Evolutionary conservation across 352 stramenopile genomes (phyloP).

Genomic region (Phytopythium delawarense): DNA sequence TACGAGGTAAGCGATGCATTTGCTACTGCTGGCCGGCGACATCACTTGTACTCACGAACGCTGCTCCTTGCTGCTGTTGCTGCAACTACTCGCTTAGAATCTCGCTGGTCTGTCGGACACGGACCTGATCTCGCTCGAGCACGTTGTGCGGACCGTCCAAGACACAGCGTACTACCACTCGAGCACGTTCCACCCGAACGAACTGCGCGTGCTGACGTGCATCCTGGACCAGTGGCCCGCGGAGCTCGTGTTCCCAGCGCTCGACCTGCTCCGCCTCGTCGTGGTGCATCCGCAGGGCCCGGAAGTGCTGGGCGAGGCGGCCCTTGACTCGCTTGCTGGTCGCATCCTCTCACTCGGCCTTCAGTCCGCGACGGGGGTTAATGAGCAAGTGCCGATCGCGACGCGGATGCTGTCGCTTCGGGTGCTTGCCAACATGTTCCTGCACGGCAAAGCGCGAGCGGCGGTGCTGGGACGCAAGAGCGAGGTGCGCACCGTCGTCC

Average conservation of each 20-base stretch:
- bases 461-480: slow-evolving; percentile 48
- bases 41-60: background rate
- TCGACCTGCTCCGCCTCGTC: slow-evolving; percentile 91
- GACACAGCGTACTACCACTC: slow-evolving; percentile 91
- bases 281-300: slow-evolving; percentile 86
- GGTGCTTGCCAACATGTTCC: slow-evolving; percentile 76
- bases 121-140: slow-evolving; percentile 56
- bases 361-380: slow-evolving; percentile 14
- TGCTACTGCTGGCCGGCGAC: background rate
- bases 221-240: slow-evolving; percentile 71
- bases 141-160: slow-evolving; percentile 63
- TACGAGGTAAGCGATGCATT: slow-evolving; percentile 31
- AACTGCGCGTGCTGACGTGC: slow-evolving; percentile 59
- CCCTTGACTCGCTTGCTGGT: slow-evolving; percentile 28
- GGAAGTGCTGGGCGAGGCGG: slow-evolving; percentile 25
- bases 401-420: slow-evolving; percentile 73
- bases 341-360: slow-evolving; percentile 38
- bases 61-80: slow-evolving; percentile 1
- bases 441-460: slow-evolving; percentile 40
- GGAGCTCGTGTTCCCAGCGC: slow-evolving; percentile 80
- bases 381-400: slow-evolving; percentile 43
- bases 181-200: slow-evolving; percentile 59
- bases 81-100: slow-evolving; percentile 7
- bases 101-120: slow-evolving; percentile 25
- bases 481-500: slow-evolving; percentile 21